Conservation (phyloP, 106 monocot genomes). For the Acorus gramineus region DNA sequence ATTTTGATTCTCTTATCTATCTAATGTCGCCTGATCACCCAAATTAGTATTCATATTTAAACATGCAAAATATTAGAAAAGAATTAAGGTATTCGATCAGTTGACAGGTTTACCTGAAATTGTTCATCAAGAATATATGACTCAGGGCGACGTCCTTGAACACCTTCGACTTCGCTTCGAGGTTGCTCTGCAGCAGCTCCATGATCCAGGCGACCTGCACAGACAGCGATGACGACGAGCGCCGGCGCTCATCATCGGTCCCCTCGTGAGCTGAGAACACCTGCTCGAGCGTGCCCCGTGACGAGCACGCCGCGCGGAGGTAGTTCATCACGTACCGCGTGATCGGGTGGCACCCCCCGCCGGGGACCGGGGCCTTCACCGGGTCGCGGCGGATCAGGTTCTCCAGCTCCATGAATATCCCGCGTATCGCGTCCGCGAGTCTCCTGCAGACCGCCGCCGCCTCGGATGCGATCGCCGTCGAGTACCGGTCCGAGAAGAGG, state of each 20-base stretch:
- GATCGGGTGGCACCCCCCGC: conserved; percentile 79
- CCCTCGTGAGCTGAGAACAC: conserved; percentile 58
- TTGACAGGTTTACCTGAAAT: neutral
- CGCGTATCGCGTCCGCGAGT: conserved; percentile 44
- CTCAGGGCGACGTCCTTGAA: conserved; percentile 40
- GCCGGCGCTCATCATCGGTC: neutral
- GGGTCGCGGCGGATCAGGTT: conserved; percentile 67
- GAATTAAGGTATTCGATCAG: too few relatives aligned
- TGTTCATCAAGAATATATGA: conserved; percentile 71
- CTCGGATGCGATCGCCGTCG: conserved; percentile 30
- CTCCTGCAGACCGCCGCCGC: conserved; percentile 28
- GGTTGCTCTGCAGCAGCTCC: conserved; percentile 56
- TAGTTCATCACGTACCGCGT: conserved; percentile 91
- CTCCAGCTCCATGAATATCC: conserved; percentile 75
- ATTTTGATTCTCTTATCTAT: too few relatives aligned
- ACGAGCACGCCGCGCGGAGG: conserved; percentile 79
- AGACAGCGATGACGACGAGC: conserved; percentile 41
- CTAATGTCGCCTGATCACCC: too few relatives aligned
- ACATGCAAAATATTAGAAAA: too few relatives aligned
- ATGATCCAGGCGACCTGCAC: conserved; percentile 75
- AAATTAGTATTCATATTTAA: too few relatives aligned
- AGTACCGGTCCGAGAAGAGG: conserved; percentile 44
- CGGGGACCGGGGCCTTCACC: conserved; percentile 35
- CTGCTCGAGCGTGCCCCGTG: conserved; percentile 56
- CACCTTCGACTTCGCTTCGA: conserved; percentile 56